Conservation (phyloP, 352 stramenopile species). For the Thraustochytrium sp. region DNA sequence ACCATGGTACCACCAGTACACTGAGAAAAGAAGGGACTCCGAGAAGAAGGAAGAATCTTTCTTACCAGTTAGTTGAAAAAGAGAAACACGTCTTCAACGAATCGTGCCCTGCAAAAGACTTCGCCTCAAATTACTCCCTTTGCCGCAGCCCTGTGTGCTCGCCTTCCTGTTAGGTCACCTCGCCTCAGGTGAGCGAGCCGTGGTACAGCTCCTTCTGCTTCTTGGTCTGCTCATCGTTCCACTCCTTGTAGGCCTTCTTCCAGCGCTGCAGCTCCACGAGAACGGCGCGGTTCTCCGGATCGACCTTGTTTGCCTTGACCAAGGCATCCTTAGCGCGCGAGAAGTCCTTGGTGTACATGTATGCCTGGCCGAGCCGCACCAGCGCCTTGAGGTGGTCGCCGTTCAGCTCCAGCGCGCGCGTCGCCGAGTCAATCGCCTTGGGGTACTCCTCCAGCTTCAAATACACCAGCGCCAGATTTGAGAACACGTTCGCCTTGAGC, state of each 20-base stretch:
- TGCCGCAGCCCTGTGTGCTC: neutral
- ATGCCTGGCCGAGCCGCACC: neutral
- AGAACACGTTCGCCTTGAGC: neutral
- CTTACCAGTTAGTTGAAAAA: too few species aligned
- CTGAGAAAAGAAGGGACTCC: too few species aligned
- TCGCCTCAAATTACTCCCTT: neutral
- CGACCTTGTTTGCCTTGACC: neutral
- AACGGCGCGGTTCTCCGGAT: neutral
- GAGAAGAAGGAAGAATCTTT: too few species aligned
- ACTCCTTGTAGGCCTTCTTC: neutral
- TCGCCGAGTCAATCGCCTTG: neutral
- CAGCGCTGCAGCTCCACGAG: neutral
- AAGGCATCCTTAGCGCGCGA: neutral
- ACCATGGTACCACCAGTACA: too few species aligned
- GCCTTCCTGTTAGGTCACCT: neutral
- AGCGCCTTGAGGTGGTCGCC: neutral
- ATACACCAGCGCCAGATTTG: constrained; percentile 11
- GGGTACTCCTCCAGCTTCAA: neutral
- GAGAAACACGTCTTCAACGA: too few species aligned
- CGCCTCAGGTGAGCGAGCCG: neutral
- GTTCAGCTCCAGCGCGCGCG: neutral
- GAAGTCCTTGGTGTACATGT: neutral
- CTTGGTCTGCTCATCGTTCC: neutral
- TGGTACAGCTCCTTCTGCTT: constrained; percentile 11
- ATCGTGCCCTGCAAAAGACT: neutral